Evolutionary conservation across 768 basidiomycete species (phyloP), one percentile per base, ranked within the genome.

Genomic region (Phanerodontia chrysosporium): DNA sequence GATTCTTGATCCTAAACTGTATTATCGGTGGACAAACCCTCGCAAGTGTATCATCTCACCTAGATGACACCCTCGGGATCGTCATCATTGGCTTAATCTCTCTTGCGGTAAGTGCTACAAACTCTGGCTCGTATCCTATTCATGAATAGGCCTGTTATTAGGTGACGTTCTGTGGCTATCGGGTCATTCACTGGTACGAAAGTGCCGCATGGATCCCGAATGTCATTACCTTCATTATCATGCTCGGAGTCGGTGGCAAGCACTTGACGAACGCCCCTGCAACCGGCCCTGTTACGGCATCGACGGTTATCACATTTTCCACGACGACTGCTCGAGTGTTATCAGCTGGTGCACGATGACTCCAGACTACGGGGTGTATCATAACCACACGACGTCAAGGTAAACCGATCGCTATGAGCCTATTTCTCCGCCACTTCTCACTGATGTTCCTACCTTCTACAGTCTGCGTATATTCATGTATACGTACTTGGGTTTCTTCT

Each of bases 21-120:
- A 81, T 83, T 60, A 71, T 80, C 25, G 81, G 77, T 7, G 81
- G 80, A 0, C 79, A 81, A 64, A 75, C 75, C 2, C 72, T 83
- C 22, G 72, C 77, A 0, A 75, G 78, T 27, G 76, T 79, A 3
- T 71, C 71, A 7, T 1, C 9, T n/a, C 68, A 66, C 48, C 61
- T 70, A 3, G 57, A 67, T 32, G 67, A 66, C 22, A 68, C 70
- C 8, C 73, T 78, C 10, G 78, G 78, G 0, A 79, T 80, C 58
- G 74, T 77, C 44, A 74, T 80, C 61, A 74, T 79, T 39, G 73
- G 73, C 1, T 58, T 76, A 16, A 67, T 78, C 27, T 74, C 75
- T 0, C 67, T 79, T 22, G 46, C 71, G n/a, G 71, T 77, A 18
- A 8, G 39, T n/a, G n/a, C n/a, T n/a, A n/a, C n/a, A n/a, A n/a